Percentiles rank a stretch among this genome's conserved stretches.
phyloP scores from a whole-genome alignment of 208 protist species.

The Leishmania tropica region DNA sequence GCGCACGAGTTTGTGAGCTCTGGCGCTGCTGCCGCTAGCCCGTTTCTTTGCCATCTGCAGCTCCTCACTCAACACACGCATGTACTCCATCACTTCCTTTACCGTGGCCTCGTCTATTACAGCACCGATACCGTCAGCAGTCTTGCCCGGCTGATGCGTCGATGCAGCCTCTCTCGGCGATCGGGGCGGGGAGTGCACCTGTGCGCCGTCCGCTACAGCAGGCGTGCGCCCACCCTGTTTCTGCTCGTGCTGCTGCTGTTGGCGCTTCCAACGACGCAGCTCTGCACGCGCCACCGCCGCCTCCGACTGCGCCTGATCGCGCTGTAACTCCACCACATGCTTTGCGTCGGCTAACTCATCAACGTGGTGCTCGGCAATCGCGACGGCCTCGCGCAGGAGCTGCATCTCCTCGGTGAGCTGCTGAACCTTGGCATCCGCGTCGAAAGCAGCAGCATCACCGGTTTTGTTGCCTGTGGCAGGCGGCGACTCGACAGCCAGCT shows the following conservation, averaged over 20 bases:
- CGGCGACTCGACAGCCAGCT: slow-evolving; percentile 24
- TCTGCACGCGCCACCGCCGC: slow-evolving; percentile 71
- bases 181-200: slow-evolving; percentile 2
- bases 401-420: slow-evolving; percentile 43
- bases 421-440: slow-evolving; percentile 7
- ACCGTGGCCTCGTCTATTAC: slow-evolving; percentile 40
- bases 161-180: neutral
- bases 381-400: slow-evolving; percentile 47
- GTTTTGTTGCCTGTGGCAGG: neutral
- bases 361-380: slow-evolving; percentile 48
- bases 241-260: slow-evolving; percentile 22
- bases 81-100: slow-evolving; percentile 57
- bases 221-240: neutral
- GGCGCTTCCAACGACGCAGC: slow-evolving; percentile 65
- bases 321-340: slow-evolving; percentile 43
- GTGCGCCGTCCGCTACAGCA: neutral
- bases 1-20: neutral
- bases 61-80: slow-evolving; percentile 68
- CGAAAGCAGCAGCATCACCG: neutral
- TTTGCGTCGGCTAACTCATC: slow-evolving; percentile 26
- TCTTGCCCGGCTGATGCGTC: neutral
- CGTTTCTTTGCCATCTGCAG: slow-evolving; percentile 34
- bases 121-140: neutral
- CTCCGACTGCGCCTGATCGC: slow-evolving; percentile 77
- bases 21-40: neutral